These are phyloP conservation scores for Dactylellina haptotyla DNA, from an alignment of 2,329 filamentous ascomycete species.

Conservation along the genomic window DNA sequence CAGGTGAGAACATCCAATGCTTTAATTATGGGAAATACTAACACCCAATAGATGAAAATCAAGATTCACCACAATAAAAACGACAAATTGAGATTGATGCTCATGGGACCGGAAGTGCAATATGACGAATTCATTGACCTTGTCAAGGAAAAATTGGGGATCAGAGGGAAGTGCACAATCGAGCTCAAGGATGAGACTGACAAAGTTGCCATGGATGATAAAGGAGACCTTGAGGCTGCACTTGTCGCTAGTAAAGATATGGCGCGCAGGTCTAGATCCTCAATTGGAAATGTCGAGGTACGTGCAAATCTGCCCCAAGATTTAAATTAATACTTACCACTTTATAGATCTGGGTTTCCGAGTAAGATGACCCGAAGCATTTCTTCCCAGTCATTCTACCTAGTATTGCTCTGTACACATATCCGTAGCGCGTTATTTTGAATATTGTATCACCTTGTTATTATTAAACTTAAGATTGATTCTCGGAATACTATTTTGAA, in stretches of 20 bases:
- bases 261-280: conserved; percentile 77
- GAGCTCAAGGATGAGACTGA: conserved; percentile 88
- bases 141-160: conserved; percentile 85
- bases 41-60: conserved; percentile 74
- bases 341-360: conserved; percentile 37
- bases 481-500: too few relatives aligned
- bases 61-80: conserved; percentile 79
- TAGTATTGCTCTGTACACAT: too few relatives aligned
- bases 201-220: conserved; percentile 96
- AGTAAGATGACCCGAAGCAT: too few relatives aligned
- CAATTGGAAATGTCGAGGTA: conserved; percentile 95
- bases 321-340: background rate
- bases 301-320: conserved; percentile 61
- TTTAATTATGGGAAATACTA: background rate
- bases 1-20: conserved; percentile 10
- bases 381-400: too few relatives aligned
- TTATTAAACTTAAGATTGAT: too few relatives aligned
- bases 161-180: conserved; percentile 82
- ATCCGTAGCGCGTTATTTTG: too few relatives aligned
- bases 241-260: conserved; percentile 74
- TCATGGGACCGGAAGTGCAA: conserved; percentile 77
- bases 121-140: conserved; percentile 81
- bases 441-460: too few relatives aligned
- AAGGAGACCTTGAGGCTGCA: conserved; percentile 93
- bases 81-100: conserved; percentile 90